Percentiles rank a stretch among this genome's conserved stretches.
Evolutionary conservation across 345 rosid species (phyloP).

Genomic region (Pugionium dolabratum): DNA sequence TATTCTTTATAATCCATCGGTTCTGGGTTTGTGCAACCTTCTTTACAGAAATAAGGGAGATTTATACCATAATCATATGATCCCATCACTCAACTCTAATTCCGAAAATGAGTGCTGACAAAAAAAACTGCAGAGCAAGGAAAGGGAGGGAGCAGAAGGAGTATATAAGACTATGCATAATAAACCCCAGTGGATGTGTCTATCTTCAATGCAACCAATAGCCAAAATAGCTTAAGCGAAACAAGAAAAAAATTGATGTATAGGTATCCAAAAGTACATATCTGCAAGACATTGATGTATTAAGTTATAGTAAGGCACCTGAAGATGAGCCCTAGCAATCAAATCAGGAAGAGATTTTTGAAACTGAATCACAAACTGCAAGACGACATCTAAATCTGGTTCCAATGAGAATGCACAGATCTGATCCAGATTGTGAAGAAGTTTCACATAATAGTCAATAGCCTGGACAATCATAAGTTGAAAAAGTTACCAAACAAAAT

Average conservation of each 20-base stretch:
- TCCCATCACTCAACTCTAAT: conserved; percentile 3
- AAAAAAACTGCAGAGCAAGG: conserved; percentile 12
- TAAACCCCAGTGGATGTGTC: conserved; percentile 13
- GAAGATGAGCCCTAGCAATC: conserved; percentile 94
- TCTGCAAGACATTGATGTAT: conserved; percentile 2
- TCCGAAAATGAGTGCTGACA: conserved; percentile 23
- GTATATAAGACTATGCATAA: conserved; percentile 12
- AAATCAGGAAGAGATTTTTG: conserved; percentile 90
- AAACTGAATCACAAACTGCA: conserved; percentile 78
- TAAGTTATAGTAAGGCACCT: conserved; percentile 50
- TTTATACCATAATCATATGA: neutral
- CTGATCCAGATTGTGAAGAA: conserved; percentile 83
- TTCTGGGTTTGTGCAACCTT: conserved; percentile 10
- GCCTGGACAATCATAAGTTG: conserved; percentile 59
- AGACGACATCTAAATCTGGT: conserved; percentile 62
- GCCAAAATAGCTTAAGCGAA: conserved; percentile 1
- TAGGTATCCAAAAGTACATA: conserved; percentile 17
- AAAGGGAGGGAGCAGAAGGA: neutral
- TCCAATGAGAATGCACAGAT: conserved; percentile 75
- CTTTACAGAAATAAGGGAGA: conserved; percentile 18
- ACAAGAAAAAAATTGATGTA: neutral
- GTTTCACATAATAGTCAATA: conserved; percentile 79
- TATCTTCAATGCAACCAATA: conserved; percentile 10
- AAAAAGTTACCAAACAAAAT: conserved; percentile 29
- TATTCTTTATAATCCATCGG: neutral